Base-by-base conservation (phyloP, 805 yeast genomes). In the Monosporozyma servazzii region DNA sequence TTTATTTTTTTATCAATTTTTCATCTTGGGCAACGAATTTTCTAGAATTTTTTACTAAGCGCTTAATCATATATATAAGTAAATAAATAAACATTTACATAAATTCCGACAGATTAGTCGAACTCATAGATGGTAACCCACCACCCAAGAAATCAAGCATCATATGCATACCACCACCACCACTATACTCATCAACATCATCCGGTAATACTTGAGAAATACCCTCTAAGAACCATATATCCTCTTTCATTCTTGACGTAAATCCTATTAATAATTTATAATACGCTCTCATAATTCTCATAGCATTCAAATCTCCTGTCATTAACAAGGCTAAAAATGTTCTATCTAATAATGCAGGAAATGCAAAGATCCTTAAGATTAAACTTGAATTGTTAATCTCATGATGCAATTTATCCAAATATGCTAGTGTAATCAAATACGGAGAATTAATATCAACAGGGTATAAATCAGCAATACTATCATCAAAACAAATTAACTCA, bases 171-270 rank as follows among this genome's bases (percentile, higher is more conserved):
- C 93, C 93, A 49, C 95, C 93, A 55, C 95, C 87, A 41, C 96
- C 95, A 13, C 90, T 82, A 62, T 87, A 86, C 60, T 85, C 88
- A 59, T 90, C 96, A 50, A 88, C 95, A 66, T 89, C 96, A 10
- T 84, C 95, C 0, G 96, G 96, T 47, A 90, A 73, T 0, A 89
- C 95, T 50, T 82, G 81, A 5, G 93, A 80, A 2, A 88, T 93
- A 3, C 97, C 97, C 67, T 90, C 96, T 56, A 90, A 73, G 59
- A 90, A 89, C 97, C 97, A 90, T 17, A 90, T 95, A 58, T 79
- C 79, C 60, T 89, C 93, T 65, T 86, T 86, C 85, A 86, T 84
- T 61, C 87, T 95, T 36, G 83, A 80, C 0, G 95, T 87, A 66
- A 86, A 90, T 15, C 84, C 81, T 57, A 96, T 73, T 47, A 90